Percentiles rank a stretch among this genome's conserved stretches.
phyloP scores from a whole-genome alignment of 192 early-diverging fungal genomes.

The Mortierella claussenii region DNA sequence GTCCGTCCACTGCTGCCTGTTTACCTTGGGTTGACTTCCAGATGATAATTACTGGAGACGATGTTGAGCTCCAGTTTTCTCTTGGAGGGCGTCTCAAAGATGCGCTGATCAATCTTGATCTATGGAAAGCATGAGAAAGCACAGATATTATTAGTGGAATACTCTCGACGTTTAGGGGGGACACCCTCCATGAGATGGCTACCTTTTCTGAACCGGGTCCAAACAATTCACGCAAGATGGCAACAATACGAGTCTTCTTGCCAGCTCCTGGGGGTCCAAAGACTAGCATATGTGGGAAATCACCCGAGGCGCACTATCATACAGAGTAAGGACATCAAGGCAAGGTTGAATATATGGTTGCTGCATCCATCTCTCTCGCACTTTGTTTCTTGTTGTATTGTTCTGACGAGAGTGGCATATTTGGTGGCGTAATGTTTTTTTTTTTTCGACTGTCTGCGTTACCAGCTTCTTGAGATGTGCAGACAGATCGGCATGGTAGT shows the following conservation, averaged over 20 bases:
- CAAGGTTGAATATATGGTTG: slow-evolving; percentile 4
- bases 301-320: slow-evolving; percentile 68
- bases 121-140: slow-evolving; percentile 24
- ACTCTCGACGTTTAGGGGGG: too few relatives aligned
- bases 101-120: slow-evolving; percentile 91
- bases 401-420: background rate
- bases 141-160: background rate
- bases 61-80: slow-evolving; percentile 89
- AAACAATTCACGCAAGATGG: slow-evolving; percentile 88
- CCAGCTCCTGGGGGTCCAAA: slow-evolving; percentile 97
- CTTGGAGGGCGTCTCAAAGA: slow-evolving; percentile 85
- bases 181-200: too few relatives aligned
- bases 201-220: slow-evolving; percentile 93
- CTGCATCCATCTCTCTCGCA: too few relatives aligned
- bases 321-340: background rate
- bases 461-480: slow-evolving; percentile 81
- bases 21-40: slow-evolving; percentile 96
- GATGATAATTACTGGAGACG: slow-evolving; percentile 94
- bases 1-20: too few relatives aligned
- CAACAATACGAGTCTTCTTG: slow-evolving; percentile 94
- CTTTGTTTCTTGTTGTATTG: too few relatives aligned
- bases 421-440: background rate
- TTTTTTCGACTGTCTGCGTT: slow-evolving; percentile 1
- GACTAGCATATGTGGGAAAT: slow-evolving; percentile 94
- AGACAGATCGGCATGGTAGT: slow-evolving; percentile 83